Base-by-base conservation (phyloP, 1,284 basidiomycete genomes). In the Fereydounia khargensis region DNA sequence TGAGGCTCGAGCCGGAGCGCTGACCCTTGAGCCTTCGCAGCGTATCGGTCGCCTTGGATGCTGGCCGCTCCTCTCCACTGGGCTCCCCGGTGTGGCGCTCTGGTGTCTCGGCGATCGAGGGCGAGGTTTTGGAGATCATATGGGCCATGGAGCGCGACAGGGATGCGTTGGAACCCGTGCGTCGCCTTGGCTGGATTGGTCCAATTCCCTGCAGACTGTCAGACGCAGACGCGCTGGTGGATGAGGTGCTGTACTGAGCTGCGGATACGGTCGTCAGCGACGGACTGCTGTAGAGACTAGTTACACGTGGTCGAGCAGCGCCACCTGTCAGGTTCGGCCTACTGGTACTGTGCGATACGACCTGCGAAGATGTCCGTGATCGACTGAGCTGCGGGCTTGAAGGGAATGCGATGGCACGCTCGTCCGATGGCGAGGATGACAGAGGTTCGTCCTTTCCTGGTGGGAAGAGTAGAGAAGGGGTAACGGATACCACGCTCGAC, bases 401-500 rank as follows among this genome's bases (percentile, higher is more conserved):
- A n/a, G n/a, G n/a, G n/a, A n/a, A n/a, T n/a, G n/a, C n/a, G n/a
- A n/a, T n/a, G n/a, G n/a, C n/a, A n/a, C n/a, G n/a, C n/a, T n/a
- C n/a, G n/a, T n/a, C n/a, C n/a, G n/a, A n/a, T n/a, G n/a, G n/a
- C n/a, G n/a, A n/a, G n/a, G n/a, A n/a, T n/a, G n/a, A n/a, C n/a
- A n/a, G n/a, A n/a, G n/a, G n/a, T n/a, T n/a, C n/a, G n/a, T n/a
- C n/a, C n/a, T n/a, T n/a, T n/a, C 30, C 32, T 17, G 42, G 39
- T 10, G 47, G 47, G 30, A 56, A 56, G 11, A 56, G 32, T 13
- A 56, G 36, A 3, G 53, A 56, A 2, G 53, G 53, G 2, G 53
- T 50, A n/a, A 50, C 47, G 4, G 53, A 56, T 3, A 56, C 40
- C 14, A 56, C 43, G 35, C 53, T 56, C n/a, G 53, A 56, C 2